Evolutionary conservation across 805 yeast genomes (phyloP).

Genomic region (Candida sithepensis): DNA sequence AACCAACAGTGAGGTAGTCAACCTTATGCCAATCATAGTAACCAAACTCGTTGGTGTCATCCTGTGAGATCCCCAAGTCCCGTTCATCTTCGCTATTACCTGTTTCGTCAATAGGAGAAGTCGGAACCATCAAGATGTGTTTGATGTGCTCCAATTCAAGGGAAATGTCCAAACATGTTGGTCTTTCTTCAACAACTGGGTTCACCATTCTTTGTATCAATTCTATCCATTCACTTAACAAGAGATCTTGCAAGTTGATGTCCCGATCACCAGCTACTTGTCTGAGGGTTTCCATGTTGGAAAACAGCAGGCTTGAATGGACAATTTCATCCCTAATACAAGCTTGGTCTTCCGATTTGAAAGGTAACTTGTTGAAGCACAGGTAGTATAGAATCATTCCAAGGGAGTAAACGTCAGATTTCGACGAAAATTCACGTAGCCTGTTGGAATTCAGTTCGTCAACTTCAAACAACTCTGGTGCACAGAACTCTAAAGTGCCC

Average conservation of each 20-base stretch:
- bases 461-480: constrained; percentile 67
- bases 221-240: constrained; percentile 34
- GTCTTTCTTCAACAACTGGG: constrained; percentile 37
- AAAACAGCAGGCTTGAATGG: constrained; percentile 18
- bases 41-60: neutral
- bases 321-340: constrained; percentile 25
- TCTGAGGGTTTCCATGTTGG: constrained; percentile 17
- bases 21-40: neutral
- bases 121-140: constrained; percentile 2
- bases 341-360: constrained; percentile 27
- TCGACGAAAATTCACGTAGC: constrained; percentile 58
- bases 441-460: constrained; percentile 26
- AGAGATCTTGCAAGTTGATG: neutral
- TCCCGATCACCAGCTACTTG: neutral
- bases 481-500: constrained; percentile 84
- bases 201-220: constrained; percentile 20
- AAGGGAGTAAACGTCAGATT: constrained; percentile 76
- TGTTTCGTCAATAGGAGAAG: neutral
- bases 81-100: neutral
- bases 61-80: neutral
- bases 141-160: constrained; percentile 18
- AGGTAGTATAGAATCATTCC: constrained; percentile 80
- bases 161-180: constrained; percentile 40
- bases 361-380: constrained; percentile 72
- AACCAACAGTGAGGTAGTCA: neutral